Evolutionary conservation across 768 basidiomycete genomes (phyloP).

Genomic region (Gloeophyllum trabeum): DNA sequence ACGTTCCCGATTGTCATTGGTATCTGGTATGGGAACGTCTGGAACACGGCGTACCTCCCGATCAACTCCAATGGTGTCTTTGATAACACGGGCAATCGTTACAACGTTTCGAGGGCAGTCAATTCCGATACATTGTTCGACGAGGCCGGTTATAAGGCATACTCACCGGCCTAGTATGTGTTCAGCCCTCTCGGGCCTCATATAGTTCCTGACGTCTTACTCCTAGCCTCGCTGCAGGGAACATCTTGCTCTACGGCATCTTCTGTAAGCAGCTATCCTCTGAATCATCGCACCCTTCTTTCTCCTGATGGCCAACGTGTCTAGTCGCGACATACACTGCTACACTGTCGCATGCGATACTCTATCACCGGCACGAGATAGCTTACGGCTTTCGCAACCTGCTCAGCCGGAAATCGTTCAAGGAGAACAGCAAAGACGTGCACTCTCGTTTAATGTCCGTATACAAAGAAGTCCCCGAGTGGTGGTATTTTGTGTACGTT

Average conservation of each 20-base stretch:
- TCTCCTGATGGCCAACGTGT: not conserved
- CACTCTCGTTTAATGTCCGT: constrained; percentile 48
- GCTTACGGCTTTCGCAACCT: constrained; percentile 1
- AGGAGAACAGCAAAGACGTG: constrained; percentile 25
- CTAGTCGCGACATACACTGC: not conserved
- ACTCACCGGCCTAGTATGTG: constrained; percentile 22
- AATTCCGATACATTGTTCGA: constrained; percentile 20
- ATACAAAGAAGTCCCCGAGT: constrained; percentile 50
- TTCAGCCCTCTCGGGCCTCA: not conserved
- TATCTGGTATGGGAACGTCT: constrained; percentile 23
- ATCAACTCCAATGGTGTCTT: constrained; percentile 11
- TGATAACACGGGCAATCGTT: constrained; percentile 28
- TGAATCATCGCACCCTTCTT: too few relatives aligned
- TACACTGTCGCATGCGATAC: not conserved
- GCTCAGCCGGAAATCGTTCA: not conserved
- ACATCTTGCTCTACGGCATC: not conserved
- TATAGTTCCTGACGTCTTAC: not conserved
- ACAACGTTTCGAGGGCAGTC: constrained; percentile 28
- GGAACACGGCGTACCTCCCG: constrained; percentile 13
- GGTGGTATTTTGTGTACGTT: constrained; percentile 37
- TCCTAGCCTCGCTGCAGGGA: constrained; percentile 1
- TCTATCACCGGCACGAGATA: constrained; percentile 3
- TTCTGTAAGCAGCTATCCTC: not conserved
- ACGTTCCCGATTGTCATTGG: not conserved
- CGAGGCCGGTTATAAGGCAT: constrained; percentile 20